Evolutionary conservation across 2,329 filamentous ascomycete genomes (phyloP).

Genomic region (Periconia sp.): DNA sequence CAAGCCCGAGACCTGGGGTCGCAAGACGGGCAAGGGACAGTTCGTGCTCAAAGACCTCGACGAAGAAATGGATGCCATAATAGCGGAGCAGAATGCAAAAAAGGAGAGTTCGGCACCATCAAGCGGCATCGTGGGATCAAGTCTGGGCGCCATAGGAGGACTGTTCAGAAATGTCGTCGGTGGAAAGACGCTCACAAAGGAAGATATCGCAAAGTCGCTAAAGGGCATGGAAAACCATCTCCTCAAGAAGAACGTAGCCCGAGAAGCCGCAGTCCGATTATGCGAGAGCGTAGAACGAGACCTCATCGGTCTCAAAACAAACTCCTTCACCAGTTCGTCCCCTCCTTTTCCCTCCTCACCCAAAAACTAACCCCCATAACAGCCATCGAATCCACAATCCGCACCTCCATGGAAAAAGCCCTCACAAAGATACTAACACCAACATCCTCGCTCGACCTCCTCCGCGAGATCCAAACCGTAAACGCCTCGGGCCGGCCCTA

Average conservation of each 20-base stretch:
- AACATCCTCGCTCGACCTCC: constrained; percentile 89
- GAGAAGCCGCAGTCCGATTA: constrained; percentile 88
- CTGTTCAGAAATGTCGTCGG: constrained; percentile 95
- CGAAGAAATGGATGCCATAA: constrained; percentile 89
- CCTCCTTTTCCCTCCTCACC: background rate
- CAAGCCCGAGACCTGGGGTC: constrained; percentile 82
- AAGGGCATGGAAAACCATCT: constrained; percentile 97
- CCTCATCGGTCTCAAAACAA: constrained; percentile 87
- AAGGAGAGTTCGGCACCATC: constrained; percentile 35
- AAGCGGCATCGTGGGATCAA: constrained; percentile 75
- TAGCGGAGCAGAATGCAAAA: constrained; percentile 76
- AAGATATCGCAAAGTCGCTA: constrained; percentile 89
- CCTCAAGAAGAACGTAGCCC: constrained; percentile 92
- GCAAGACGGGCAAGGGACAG: constrained; percentile 82
- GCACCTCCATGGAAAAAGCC: constrained; percentile 87
- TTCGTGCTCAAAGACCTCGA: constrained; percentile 93
- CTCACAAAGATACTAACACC: constrained; percentile 95
- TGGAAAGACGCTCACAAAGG: constrained; percentile 87
- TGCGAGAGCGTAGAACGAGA: constrained; percentile 92
- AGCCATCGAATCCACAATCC: constrained; percentile 81
- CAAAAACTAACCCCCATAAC: constrained; percentile 16
- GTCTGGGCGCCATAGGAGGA: constrained; percentile 81
- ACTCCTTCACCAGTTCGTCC: constrained; percentile 75
- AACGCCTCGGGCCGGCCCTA: constrained; percentile 77
- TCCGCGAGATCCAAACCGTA: constrained; percentile 88